Conservation (phyloP, 192 early-diverging fungal genomes). For the Anaeromyces robustus region DNA sequence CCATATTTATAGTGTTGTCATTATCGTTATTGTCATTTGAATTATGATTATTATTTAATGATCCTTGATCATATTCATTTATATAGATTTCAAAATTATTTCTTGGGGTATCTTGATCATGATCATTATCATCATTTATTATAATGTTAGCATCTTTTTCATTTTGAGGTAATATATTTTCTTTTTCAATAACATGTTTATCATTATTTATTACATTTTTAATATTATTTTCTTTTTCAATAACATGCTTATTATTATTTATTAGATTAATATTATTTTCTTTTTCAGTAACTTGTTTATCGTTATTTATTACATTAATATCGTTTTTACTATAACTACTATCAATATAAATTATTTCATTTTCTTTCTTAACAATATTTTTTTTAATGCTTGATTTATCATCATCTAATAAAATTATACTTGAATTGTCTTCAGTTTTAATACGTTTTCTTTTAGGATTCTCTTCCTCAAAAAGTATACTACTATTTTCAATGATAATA, state of each 20-base stretch:
- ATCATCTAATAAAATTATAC: not conserved
- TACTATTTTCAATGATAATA: not conserved
- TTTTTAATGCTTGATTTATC: not conserved
- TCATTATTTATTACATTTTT: not conserved
- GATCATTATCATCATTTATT: not conserved
- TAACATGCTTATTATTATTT: too few species aligned
- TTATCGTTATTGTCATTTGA: not conserved
- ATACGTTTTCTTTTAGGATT: not conserved
- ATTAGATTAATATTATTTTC: too few species aligned
- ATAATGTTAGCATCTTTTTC: not conserved
- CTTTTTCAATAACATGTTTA: not conserved
- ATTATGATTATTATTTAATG: too few species aligned
- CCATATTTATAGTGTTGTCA: not conserved
- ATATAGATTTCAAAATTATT: not conserved
- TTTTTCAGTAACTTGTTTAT: not conserved
- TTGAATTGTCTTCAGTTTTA: not conserved
- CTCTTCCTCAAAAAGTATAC: not conserved
- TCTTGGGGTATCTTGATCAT: not conserved
- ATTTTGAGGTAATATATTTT: not conserved
- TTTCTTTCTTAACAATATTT: not conserved
- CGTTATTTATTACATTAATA: not conserved
- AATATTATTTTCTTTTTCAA: not conserved
- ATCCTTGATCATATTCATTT: not conserved
- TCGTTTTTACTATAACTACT: not conserved
- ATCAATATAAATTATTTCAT: not conserved